These are phyloP conservation scores for Galerina marginata DNA, from an alignment of 768 basidiomycete genomes.

Conservation along the genomic window DNA sequence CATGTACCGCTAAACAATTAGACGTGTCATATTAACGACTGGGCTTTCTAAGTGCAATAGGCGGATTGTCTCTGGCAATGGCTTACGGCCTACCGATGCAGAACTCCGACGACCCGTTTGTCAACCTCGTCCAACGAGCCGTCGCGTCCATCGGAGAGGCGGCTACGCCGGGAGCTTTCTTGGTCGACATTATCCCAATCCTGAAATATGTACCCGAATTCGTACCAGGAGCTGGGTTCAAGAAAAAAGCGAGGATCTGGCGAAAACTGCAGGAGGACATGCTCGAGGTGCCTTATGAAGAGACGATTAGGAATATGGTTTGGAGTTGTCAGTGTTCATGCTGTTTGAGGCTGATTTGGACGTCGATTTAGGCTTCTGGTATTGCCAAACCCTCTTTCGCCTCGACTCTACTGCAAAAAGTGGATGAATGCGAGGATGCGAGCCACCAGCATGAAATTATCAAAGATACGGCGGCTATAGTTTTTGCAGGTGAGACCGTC, in stretches of 20 bases:
- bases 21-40: no score
- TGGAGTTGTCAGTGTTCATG: not conserved
- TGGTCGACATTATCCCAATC: not conserved
- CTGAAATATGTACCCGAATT: constrained; percentile 5
- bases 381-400: not conserved
- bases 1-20: not conserved
- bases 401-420: not conserved
- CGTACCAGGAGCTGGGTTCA: constrained; percentile 3
- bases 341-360: not conserved
- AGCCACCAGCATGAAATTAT: not conserved
- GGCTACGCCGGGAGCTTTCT: not conserved
- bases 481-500: not conserved
- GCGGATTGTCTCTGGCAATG: not conserved
- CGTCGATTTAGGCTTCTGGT: not conserved
- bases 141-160: not conserved
- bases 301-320: not conserved
- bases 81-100: not conserved
- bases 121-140: not conserved
- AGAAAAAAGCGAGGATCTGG: not conserved
- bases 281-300: not conserved
- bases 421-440: not conserved
- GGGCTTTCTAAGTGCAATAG: not conserved
- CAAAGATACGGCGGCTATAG: constrained; percentile 1
- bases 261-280: constrained; percentile 3
- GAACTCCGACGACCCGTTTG: not conserved